A percentile compares a stretch with the other conserved stretches of the same genome.
phyloP scores from a whole-genome alignment of 139 green algal genomes.

The Deuterostichococcus epilithicus region DNA sequence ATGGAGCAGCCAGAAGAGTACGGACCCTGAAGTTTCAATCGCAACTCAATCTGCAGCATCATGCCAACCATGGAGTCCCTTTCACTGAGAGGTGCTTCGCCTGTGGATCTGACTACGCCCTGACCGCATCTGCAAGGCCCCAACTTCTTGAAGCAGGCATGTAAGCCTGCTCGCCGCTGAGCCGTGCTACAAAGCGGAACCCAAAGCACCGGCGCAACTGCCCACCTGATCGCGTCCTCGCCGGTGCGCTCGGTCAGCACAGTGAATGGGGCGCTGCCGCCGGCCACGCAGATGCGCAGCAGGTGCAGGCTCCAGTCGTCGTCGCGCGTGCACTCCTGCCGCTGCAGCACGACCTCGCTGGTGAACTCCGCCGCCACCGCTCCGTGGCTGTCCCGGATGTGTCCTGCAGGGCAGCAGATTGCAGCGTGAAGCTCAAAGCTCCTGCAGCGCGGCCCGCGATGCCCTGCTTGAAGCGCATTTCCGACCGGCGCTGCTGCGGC shows the following conservation, averaged over 20 bases:
- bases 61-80: too few relatives aligned
- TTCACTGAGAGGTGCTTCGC: too few relatives aligned
- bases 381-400: background rate
- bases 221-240: background rate
- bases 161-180: background rate
- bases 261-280: background rate
- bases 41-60: too few relatives aligned
- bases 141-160: background rate
- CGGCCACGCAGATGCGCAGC: background rate
- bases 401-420: background rate
- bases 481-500: too few relatives aligned
- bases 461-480: too few relatives aligned
- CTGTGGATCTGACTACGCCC: too few relatives aligned
- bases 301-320: background rate
- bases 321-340: background rate
- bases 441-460: too few relatives aligned
- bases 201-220: background rate
- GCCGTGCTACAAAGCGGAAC: background rate
- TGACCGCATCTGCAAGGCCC: too few relatives aligned
- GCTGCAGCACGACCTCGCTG: background rate
- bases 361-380: background rate
- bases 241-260: background rate
- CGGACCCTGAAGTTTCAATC: too few relatives aligned
- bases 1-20: too few relatives aligned
- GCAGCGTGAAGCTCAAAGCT: too few relatives aligned